phyloP scores from a whole-genome alignment of 495 filamentous ascomycete species.

The Haplographium delicatum region DNA sequence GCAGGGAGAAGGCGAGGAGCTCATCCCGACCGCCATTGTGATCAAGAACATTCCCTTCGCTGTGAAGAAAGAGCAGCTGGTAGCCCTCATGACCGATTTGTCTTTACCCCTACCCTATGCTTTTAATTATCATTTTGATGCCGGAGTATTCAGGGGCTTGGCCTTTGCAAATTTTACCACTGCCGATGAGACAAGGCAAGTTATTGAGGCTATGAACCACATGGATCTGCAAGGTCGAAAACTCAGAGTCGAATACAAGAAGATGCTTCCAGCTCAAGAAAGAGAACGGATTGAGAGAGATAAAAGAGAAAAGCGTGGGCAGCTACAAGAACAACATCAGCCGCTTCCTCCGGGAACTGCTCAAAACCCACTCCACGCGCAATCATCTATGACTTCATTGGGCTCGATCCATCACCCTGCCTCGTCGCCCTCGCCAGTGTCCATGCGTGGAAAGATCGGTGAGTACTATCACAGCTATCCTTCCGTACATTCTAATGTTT shows the following conservation, averaged over 20 bases:
- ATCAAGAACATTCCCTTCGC: slow-evolving; percentile 99
- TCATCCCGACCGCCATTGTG: slow-evolving; percentile 97
- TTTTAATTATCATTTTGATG: slow-evolving; percentile 99
- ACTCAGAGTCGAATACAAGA: slow-evolving; percentile 96
- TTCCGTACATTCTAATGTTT: slow-evolving; percentile 22
- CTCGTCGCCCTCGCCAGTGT: slow-evolving; percentile 63
- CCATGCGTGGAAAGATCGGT: slow-evolving; percentile 20
- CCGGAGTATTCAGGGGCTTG: slow-evolving; percentile 91
- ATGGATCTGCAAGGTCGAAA: slow-evolving; percentile 93
- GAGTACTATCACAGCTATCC: not conserved
- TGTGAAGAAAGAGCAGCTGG: slow-evolving; percentile 92
- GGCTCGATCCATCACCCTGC: slow-evolving; percentile 60
- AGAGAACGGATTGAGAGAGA: slow-evolving; percentile 94
- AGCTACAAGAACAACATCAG: slow-evolving; percentile 94
- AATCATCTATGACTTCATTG: slow-evolving; percentile 79
- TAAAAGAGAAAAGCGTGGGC: slow-evolving; percentile 93
- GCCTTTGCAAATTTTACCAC: slow-evolving; percentile 99
- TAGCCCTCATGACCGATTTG: slow-evolving; percentile 86
- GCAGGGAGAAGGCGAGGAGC: slow-evolving; percentile 58
- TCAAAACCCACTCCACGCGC: slow-evolving; percentile 63
- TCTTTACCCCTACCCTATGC: slow-evolving; percentile 90
- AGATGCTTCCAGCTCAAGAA: slow-evolving; percentile 94
- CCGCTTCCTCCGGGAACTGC: slow-evolving; percentile 47
- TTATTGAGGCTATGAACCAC: slow-evolving; percentile 89
- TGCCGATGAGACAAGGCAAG: slow-evolving; percentile 81